phyloP scores from a whole-genome alignment of 1,284 basidiomycete genomes.

The Ceratobasidium theobromae region DNA sequence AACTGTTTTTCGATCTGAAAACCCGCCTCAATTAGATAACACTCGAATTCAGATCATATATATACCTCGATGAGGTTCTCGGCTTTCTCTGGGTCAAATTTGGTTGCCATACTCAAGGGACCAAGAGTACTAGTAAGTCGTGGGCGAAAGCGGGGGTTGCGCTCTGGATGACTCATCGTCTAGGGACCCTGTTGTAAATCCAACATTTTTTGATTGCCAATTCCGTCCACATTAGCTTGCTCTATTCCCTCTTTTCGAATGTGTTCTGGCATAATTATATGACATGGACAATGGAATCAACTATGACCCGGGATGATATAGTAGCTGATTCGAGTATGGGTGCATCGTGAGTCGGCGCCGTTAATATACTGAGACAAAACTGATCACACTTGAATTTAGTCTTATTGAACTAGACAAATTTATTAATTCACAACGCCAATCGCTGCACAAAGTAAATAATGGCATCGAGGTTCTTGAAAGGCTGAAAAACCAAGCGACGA shows the following conservation, averaged over 20 bases:
- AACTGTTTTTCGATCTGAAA: conserved; percentile 92
- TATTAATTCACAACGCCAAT: conserved; percentile 2
- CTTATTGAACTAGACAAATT: conserved; percentile 24
- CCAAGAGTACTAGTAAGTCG: not conserved
- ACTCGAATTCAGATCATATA: conserved; percentile 6
- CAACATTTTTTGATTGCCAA: conserved; percentile 22
- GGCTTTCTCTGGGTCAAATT: conserved; percentile 82
- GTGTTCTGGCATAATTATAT: conserved; percentile 16
- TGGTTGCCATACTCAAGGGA: conserved; percentile 43
- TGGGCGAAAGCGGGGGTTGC: conserved; percentile 3
- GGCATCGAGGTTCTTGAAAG: conserved; percentile 11
- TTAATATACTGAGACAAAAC: not conserved
- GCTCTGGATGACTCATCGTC: not conserved
- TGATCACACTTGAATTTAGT: not conserved
- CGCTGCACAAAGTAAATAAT: not conserved
- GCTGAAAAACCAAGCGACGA: conserved; percentile 18
- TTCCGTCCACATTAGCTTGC: not conserved
- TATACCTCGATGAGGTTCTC: conserved; percentile 85
- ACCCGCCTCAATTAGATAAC: conserved; percentile 31
- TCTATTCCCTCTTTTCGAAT: conserved; percentile 7
- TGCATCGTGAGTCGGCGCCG: not conserved
- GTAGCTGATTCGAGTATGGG: not conserved
- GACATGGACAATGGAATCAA: not conserved
- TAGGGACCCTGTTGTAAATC: not conserved
- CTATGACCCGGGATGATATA: not conserved